phyloP scores from a whole-genome alignment of 495 filamentous ascomycete genomes.

The Podospora sp. region DNA sequence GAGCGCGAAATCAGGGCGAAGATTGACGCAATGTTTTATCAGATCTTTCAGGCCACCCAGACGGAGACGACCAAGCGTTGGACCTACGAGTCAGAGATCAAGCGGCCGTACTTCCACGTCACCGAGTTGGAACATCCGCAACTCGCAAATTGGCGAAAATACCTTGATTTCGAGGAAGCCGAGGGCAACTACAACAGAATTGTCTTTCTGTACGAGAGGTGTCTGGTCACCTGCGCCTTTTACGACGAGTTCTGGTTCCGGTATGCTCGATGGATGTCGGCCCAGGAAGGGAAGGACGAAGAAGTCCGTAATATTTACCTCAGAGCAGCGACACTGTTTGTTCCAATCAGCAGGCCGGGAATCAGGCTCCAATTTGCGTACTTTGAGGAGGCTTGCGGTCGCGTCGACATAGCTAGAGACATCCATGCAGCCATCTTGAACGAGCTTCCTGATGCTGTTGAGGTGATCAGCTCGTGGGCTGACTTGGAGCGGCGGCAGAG shows the following conservation, averaged over 20 bases:
- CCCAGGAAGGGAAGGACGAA: slow-evolving; percentile 78
- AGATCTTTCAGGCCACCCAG: slow-evolving; percentile 80
- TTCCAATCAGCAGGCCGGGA: slow-evolving; percentile 78
- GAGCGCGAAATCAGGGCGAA: slow-evolving; percentile 80
- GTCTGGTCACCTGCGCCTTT: slow-evolving; percentile 86
- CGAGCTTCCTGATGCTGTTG: slow-evolving; percentile 70
- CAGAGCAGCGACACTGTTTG: slow-evolving; percentile 79
- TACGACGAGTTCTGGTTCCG: slow-evolving; percentile 98
- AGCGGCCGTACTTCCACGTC: slow-evolving; percentile 96
- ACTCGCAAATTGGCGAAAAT: slow-evolving; percentile 92
- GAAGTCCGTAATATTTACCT: slow-evolving; percentile 94
- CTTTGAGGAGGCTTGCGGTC: slow-evolving; percentile 84
- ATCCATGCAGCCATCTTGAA: slow-evolving; percentile 80
- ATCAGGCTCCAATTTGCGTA: slow-evolving; percentile 89
- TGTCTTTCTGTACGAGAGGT: slow-evolving; percentile 89
- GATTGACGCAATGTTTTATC: slow-evolving; percentile 78
- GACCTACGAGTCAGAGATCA: slow-evolving; percentile 94
- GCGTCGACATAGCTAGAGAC: slow-evolving; percentile 75
- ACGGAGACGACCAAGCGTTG: slow-evolving; percentile 90
- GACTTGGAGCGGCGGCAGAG: slow-evolving; percentile 82
- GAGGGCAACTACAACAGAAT: slow-evolving; percentile 77
- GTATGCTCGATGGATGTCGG: slow-evolving; percentile 96
- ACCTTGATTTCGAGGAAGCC: slow-evolving; percentile 92
- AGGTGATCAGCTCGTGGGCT: slow-evolving; percentile 86
- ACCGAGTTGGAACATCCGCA: slow-evolving; percentile 86